phyloP scores from a whole-genome alignment of 2,329 filamentous ascomycete species.

The Sodiomyces alkalinus region DNA sequence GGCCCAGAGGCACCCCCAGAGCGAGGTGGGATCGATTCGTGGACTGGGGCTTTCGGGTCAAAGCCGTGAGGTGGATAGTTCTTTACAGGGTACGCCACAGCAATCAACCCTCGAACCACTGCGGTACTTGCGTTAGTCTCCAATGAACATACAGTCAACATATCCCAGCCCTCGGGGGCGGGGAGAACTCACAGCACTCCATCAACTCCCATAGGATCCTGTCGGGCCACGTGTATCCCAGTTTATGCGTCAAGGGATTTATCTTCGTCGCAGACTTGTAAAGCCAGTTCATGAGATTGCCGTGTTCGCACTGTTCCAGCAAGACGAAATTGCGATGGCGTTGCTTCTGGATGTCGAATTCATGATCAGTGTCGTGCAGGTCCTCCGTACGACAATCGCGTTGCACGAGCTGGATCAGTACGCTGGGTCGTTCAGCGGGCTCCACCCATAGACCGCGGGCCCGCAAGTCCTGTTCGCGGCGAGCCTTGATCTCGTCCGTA shows the following conservation, averaged over 20 bases:
- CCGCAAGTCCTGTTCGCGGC: background rate
- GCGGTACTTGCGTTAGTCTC: too few species aligned
- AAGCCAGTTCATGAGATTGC: conserved; percentile 11
- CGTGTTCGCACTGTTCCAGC: conserved; percentile 12
- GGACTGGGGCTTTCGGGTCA: too few species aligned
- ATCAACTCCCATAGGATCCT: conserved; percentile 15
- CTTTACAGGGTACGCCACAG: background rate
- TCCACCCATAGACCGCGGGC: too few species aligned
- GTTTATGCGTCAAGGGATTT: too few species aligned
- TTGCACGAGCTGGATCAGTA: too few species aligned
- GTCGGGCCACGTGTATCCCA: conserved; percentile 5
- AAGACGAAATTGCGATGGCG: conserved; percentile 8
- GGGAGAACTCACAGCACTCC: conserved; percentile 13
- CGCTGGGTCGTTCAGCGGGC: too few species aligned
- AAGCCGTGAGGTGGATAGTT: too few species aligned
- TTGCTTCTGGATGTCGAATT: conserved; percentile 1
- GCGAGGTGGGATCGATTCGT: too few species aligned
- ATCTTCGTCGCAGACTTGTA: too few species aligned
- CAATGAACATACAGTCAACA: background rate
- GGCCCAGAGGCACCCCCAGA: too few species aligned
- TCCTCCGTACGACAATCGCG: too few species aligned
- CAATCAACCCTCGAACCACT: background rate
- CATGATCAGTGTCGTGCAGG: too few species aligned
- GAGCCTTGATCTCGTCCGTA: conserved; percentile 2
- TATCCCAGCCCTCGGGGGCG: background rate